Evolutionary conservation across 441 rosid species (phyloP).

Genomic region (Pelargonium cotyledonis): DNA sequence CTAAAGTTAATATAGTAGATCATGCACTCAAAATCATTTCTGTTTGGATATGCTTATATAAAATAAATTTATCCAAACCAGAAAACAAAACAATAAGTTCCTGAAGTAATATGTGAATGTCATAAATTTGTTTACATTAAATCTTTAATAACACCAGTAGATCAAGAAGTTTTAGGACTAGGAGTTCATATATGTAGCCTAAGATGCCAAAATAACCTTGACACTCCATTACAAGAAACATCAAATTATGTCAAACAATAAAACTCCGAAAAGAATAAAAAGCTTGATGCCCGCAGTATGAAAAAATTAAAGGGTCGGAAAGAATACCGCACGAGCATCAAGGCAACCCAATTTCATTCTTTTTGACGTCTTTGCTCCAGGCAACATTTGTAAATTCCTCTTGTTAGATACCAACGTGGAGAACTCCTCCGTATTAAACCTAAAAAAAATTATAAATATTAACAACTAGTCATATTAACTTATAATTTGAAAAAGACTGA

Average conservation of each 20-base stretch:
- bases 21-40: too few relatives aligned
- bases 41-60: too few relatives aligned
- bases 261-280: constrained; percentile 4
- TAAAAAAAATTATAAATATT: constrained; percentile 25
- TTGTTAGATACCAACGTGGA: constrained; percentile 34
- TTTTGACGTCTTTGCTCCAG: constrained; percentile 46
- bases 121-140: too few relatives aligned
- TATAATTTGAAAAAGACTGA: constrained; percentile 19
- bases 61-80: too few relatives aligned
- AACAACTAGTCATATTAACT: constrained; percentile 10
- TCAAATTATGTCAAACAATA: neutral
- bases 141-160: too few relatives aligned
- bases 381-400: constrained; percentile 42
- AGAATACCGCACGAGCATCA: constrained; percentile 40
- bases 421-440: constrained; percentile 58
- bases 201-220: too few relatives aligned
- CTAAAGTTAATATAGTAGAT: neutral
- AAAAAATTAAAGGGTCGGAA: neutral
- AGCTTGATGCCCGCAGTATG: neutral
- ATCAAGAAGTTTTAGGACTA: too few relatives aligned
- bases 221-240: too few relatives aligned
- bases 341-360: constrained; percentile 42
- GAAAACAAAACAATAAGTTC: too few relatives aligned
- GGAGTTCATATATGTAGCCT: too few relatives aligned
- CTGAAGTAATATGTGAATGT: too few relatives aligned